Base-by-base conservation (phyloP, 345 rosid genomes). In the Arabis alpina region DNA sequence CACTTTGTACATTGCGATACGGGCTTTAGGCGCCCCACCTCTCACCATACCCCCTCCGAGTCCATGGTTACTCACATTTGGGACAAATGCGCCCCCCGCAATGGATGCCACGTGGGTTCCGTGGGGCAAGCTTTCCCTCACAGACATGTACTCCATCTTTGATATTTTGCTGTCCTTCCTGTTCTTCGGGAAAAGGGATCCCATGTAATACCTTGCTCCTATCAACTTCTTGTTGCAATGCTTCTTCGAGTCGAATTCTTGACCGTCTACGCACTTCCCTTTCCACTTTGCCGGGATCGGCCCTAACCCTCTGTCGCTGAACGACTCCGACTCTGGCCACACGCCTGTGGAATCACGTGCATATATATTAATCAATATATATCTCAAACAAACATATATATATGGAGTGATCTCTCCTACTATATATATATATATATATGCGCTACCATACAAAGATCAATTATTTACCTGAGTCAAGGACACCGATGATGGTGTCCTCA, bases 401-500 rank as follows among this genome's bases (percentile, higher is more conserved):
- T 27, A 8, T 42, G 0, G 7, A 19, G 23, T 19, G 23, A 19
- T 19, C 23, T 19, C 23, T 19, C 23, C 23, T 19, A 19, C 23
- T 19, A 19, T 19, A 19, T 19, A 19, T 19, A 19, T 19, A 19
- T 19, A 19, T 19, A 19, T 32, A 44, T 34, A n/a, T n/a, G n/a
- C n/a, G 36, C 36, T 32, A 32, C 36, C 23, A 34, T 34, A 36
- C 5, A 2, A 23, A 48, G 3, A 9, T 23, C 23, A 19, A 16
- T 3, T 5, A 1, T 16, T 16, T 53, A 84, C 89, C 92, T n/a
- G 93, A 73, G 64, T 88, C 91, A 25, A 86, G 37, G 19, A 88
- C 69, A 52, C 89, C 91, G 8, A 88, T 77, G 60, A 88, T 83
- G n/a, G 82, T 78, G 61, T 89, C 89, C 55, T 86, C 79, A 8